A percentile compares a stretch with the other conserved stretches of the same genome.
Evolutionary conservation across 768 basidiomycete species (phyloP).

Genomic region (Tephrocybe rancida): DNA sequence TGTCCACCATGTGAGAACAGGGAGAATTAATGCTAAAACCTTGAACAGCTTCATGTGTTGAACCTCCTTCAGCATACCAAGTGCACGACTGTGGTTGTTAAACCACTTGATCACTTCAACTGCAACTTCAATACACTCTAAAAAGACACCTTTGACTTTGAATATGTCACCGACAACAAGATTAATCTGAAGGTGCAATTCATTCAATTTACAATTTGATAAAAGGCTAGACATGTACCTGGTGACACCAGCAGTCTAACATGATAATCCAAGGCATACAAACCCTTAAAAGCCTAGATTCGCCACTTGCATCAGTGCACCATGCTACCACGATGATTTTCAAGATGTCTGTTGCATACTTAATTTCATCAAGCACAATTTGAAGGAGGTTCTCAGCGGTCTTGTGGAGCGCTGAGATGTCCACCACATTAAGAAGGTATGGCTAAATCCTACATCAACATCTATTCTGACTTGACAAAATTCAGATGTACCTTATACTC

Average conservation of each 20-base stretch:
- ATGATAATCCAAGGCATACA: constrained; percentile 16
- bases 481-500: constrained; percentile 19
- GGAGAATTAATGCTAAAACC: constrained; percentile 13
- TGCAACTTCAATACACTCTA: constrained; percentile 2
- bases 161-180: constrained; percentile 28
- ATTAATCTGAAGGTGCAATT: too few species aligned
- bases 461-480: not conserved
- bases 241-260: constrained; percentile 26
- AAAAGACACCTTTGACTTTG: constrained; percentile 10
- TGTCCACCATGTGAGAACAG: constrained; percentile 20
- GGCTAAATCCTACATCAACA: constrained; percentile 9
- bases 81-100: constrained; percentile 25
- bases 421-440: constrained; percentile 19
- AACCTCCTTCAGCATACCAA: constrained; percentile 19
- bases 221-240: too few species aligned
- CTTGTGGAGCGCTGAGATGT: constrained; percentile 25
- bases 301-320: constrained; percentile 24
- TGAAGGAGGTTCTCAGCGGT: constrained; percentile 24
- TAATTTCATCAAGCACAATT: constrained; percentile 22
- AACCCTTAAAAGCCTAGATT: constrained; percentile 13
- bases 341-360: constrained; percentile 14
- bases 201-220: too few species aligned
- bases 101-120: constrained; percentile 28
- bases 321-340: constrained; percentile 17
- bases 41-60: constrained; percentile 11